phyloP scores from a whole-genome alignment of 176 grass and related monocot genomes.

The Otatea glauca region DNA sequence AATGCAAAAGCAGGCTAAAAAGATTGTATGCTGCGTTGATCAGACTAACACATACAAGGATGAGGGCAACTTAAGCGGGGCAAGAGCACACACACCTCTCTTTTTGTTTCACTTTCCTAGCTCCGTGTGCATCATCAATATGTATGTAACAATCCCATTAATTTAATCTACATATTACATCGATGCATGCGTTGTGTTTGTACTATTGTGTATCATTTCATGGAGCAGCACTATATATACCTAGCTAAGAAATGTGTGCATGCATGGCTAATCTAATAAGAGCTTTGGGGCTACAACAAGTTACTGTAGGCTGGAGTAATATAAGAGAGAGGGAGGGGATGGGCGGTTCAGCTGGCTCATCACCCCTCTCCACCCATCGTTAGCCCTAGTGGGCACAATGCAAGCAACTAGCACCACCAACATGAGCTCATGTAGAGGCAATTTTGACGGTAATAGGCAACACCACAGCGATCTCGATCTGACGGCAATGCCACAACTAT shows the following conservation, averaged over 20 bases:
- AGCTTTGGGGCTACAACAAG: neutral
- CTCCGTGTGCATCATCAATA: neutral
- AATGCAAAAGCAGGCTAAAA: slow-evolving; percentile 9
- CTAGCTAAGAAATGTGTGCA: neutral
- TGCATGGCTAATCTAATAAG: neutral
- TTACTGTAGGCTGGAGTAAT: slow-evolving; percentile 7
- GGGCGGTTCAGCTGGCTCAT: too few relatives aligned
- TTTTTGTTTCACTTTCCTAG: slow-evolving; percentile 60
- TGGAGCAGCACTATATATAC: neutral
- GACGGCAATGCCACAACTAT: too few relatives aligned
- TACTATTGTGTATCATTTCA: neutral
- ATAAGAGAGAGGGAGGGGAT: too few relatives aligned
- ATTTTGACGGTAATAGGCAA: too few relatives aligned
- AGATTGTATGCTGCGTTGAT: slow-evolving; percentile 47
- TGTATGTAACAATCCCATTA: neutral
- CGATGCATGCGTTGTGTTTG: neutral
- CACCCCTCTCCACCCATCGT: too few relatives aligned
- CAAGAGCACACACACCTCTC: slow-evolving; percentile 33
- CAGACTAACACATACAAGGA: slow-evolving; percentile 42
- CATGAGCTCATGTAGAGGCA: too few relatives aligned
- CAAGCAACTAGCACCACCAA: too few relatives aligned
- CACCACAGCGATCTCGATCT: too few relatives aligned
- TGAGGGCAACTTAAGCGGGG: slow-evolving; percentile 55
- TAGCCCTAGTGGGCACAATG: too few relatives aligned
- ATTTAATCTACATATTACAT: neutral